phyloP scores from a whole-genome alignment of 148 eudicot genomes.

The Beta vulgaris region DNA sequence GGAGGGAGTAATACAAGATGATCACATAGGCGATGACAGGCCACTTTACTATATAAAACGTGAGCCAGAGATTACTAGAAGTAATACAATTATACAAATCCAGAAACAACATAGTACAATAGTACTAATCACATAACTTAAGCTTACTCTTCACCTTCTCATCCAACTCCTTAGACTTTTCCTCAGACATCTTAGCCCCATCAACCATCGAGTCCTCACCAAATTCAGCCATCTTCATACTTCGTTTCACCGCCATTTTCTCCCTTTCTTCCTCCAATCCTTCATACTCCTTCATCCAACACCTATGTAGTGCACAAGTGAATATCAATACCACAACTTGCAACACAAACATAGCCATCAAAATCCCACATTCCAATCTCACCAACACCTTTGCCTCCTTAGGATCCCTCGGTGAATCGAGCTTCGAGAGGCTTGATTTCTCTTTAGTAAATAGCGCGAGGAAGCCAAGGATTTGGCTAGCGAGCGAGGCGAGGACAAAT shows the following conservation, averaged over 20 bases:
- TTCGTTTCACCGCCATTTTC: constrained; percentile 36
- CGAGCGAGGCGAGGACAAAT: constrained; percentile 49
- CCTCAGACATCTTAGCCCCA: constrained; percentile 36
- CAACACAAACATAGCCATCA: constrained; percentile 62
- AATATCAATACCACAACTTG: constrained; percentile 46
- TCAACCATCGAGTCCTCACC: constrained; percentile 47
- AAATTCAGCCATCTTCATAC: constrained; percentile 35
- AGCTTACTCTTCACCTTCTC: constrained; percentile 29
- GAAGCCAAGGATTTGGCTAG: constrained; percentile 45
- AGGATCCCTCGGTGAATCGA: constrained; percentile 49
- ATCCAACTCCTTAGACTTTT: constrained; percentile 32
- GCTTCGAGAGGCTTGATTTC: constrained; percentile 49
- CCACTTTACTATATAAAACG: no score
- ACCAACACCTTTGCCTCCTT: constrained; percentile 62
- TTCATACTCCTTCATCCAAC: constrained; percentile 59
- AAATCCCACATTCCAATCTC: constrained; percentile 64
- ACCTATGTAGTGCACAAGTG: constrained; percentile 51
- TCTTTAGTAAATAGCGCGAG: constrained; percentile 52
- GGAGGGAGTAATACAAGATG: no score
- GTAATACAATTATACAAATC: neutral
- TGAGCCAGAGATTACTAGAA: neutral
- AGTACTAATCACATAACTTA: neutral
- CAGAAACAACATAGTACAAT: neutral
- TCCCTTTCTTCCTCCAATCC: constrained; percentile 50
- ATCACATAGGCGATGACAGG: neutral